Evolutionary conservation across 768 basidiomycete species (phyloP).

Genomic region (Lentinula detonsa): DNA sequence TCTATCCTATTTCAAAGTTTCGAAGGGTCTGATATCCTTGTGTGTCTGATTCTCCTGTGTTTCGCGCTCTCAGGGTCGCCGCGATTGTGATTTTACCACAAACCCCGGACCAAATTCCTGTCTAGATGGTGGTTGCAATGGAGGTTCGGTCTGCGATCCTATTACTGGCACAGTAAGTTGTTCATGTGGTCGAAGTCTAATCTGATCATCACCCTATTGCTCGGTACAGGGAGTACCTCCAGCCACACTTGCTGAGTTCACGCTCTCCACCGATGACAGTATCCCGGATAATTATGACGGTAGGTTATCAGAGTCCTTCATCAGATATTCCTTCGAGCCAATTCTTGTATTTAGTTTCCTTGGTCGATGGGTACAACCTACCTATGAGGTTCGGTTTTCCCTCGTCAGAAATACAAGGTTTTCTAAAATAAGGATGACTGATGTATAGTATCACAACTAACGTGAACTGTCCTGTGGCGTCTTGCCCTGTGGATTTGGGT

Average conservation of each 20-base stretch:
- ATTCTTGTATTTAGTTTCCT: conserved; percentile 47
- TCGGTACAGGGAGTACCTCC: conserved; percentile 48
- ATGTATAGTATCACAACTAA: conserved; percentile 42
- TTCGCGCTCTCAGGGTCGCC: conserved; percentile 27
- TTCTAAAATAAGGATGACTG: neutral
- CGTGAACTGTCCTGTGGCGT: conserved; percentile 45
- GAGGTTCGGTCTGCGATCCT: conserved; percentile 29
- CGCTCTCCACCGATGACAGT: conserved; percentile 33
- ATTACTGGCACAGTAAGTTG: conserved; percentile 31
- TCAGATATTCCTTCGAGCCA: neutral
- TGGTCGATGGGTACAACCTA: conserved; percentile 64
- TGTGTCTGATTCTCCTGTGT: conserved; percentile 10
- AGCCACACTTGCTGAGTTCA: conserved; percentile 64
- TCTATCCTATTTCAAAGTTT: neutral
- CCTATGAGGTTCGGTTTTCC: conserved; percentile 28
- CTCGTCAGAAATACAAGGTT: neutral
- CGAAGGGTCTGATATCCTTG: conserved; percentile 9
- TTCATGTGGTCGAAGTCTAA: neutral
- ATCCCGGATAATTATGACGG: conserved; percentile 57
- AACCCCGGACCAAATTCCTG: conserved; percentile 37
- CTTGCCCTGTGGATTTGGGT: conserved; percentile 49
- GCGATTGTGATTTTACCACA: conserved; percentile 40
- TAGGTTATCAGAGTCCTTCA: conserved; percentile 16
- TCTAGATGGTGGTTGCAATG: conserved; percentile 44
- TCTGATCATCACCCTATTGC: neutral